phyloP scores from a whole-genome alignment of 129 eudicot genomes.

The Pulicaria dysenterica region DNA sequence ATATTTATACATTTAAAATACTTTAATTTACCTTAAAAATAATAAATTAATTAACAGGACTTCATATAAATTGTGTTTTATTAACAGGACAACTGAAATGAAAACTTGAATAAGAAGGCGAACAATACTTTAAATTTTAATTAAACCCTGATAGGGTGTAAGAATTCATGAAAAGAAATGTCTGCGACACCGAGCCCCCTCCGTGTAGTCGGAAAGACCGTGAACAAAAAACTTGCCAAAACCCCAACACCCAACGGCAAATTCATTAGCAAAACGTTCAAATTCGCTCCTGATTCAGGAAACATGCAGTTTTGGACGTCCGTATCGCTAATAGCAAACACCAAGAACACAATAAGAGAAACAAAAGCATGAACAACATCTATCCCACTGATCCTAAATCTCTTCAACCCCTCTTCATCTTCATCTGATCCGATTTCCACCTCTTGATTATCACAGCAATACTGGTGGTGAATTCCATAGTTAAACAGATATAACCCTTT shows the following conservation, averaged over 20 bases:
- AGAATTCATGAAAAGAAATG: slow-evolving; percentile 3
- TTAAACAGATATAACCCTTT: slow-evolving; percentile 49
- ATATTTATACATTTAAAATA: too few relatives aligned
- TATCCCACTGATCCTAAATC: slow-evolving; percentile 28
- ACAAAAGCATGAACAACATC: slow-evolving; percentile 41
- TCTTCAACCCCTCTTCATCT: slow-evolving; percentile 1
- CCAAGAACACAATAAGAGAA: slow-evolving; percentile 46
- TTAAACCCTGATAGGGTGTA: too few relatives aligned
- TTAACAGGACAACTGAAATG: too few relatives aligned
- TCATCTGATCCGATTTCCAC: background rate
- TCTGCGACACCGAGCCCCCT: slow-evolving; percentile 36
- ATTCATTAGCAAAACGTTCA: slow-evolving; percentile 22
- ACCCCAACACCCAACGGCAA: slow-evolving; percentile 43
- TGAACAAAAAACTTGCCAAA: slow-evolving; percentile 36
- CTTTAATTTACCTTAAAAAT: too few relatives aligned
- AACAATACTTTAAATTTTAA: too few relatives aligned
- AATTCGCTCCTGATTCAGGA: slow-evolving; percentile 22
- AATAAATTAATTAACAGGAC: too few relatives aligned
- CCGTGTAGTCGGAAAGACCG: slow-evolving; percentile 41
- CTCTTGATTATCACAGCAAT: slow-evolving; percentile 19
- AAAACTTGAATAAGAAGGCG: too few relatives aligned
- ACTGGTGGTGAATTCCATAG: slow-evolving; percentile 16
- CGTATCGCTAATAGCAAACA: slow-evolving; percentile 35
- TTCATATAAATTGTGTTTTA: too few relatives aligned
- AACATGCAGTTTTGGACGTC: slow-evolving; percentile 37